Percentiles rank a stretch among this genome's conserved stretches.
Evolutionary conservation across 768 basidiomycete species (phyloP).

Genomic region (Austroboletus festivus): DNA sequence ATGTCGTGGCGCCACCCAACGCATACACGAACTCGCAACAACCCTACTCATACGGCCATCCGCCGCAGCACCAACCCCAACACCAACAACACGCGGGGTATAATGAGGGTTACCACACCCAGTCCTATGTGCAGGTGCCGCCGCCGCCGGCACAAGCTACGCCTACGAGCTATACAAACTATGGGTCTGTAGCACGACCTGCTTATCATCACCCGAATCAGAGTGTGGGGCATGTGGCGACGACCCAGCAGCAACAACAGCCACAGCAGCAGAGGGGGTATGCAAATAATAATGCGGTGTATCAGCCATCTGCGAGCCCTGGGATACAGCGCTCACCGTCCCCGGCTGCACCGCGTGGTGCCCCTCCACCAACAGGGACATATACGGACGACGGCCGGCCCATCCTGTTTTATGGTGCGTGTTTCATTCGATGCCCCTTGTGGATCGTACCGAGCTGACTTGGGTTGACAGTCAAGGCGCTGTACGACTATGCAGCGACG

Average conservation of each 20-base stretch:
- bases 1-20: conserved; percentile 10
- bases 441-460: not conserved
- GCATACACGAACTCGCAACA: conserved; percentile 11
- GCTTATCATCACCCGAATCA: conserved; percentile 12
- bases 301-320: conserved; percentile 42
- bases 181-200: conserved; percentile 3
- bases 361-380: conserved; percentile 58
- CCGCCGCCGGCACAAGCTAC: no score
- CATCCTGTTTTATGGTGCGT: conserved; percentile 86
- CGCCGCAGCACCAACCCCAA: conserved; percentile 23
- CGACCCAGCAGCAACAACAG: conserved; percentile 20
- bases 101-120: conserved; percentile 15
- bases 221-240: conserved; percentile 30
- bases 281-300: conserved; percentile 22
- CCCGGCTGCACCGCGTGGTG: conserved; percentile 39
- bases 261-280: conserved; percentile 23
- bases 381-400: conserved; percentile 79
- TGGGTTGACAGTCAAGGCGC: conserved; percentile 65
- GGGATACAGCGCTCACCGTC: conserved; percentile 47
- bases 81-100: conserved; percentile 9
- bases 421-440: not conserved
- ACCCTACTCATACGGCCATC: conserved; percentile 12
- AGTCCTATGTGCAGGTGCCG: conserved; percentile 16
- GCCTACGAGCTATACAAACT: not conserved
- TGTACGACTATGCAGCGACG: conserved; percentile 82